Evolutionary conservation across 75 land plant species (phyloP), one percentile per base, ranked within the genome.

Genomic region (Larix kaempferi): DNA sequence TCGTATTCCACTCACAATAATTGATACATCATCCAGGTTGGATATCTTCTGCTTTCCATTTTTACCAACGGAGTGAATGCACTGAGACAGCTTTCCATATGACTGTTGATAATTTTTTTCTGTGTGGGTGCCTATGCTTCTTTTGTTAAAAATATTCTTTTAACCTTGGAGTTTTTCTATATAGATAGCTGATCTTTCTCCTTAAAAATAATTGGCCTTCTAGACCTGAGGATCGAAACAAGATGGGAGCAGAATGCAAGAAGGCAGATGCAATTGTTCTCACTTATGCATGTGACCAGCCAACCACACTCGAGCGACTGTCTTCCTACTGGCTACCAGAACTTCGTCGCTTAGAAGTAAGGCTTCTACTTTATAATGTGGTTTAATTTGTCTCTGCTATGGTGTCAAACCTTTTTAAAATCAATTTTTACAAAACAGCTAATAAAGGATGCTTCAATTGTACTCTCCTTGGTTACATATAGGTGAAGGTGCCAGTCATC

Each of bases 281-380:
- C 29, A 95, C 99, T 11, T 98, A 98, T 81, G 92, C 98, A 16
- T 98, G 99, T 83, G 96, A 95, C 76, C 81, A 74, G 59, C 92
- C 90, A 17, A 72, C 62, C 26, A 91, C 99, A 19, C 88, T 98
- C 66, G 94, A 90, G 12, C 80, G 92, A 3, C 75, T 98, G 71
- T 93, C 94, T 69, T 78, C 88, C 22, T 91, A 88, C 59, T 98
- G 99, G 99, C 91, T 98, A 39, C 99, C 99, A 39, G 95, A 93
- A 82, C 89, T 98, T 78, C 94, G 96, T 3, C 86, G 84, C 49
- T 71, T 95, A n/a, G 99, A 90, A 87, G 99, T 96, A 69, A 59
- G 81, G 56, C 29, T 22, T 19, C 49, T 73, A 29, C 33, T 16
- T 16, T 80, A 4, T 74, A 39, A 21, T n/a, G 37, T 57, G 39